Evolutionary conservation across 495 filamentous ascomycete species (phyloP), one percentile per base, ranked within the genome.

Genomic region (Sordaria brevicollis): DNA sequence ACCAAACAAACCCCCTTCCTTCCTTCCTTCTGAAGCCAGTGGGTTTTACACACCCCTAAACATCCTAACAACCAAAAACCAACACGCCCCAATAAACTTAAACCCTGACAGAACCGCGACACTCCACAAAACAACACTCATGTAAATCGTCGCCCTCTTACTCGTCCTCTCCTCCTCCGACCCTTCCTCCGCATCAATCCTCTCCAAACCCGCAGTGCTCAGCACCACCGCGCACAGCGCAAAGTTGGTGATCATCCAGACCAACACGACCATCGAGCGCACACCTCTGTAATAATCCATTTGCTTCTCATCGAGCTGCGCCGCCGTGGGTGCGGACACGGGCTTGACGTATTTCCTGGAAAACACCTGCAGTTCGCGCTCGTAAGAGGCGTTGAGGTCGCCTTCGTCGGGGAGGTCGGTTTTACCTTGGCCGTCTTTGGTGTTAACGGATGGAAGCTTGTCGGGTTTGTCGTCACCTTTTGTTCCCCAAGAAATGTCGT

Each of bases 231-330:
- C 95, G 4, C 85, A 86, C 5, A 99, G 89, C 10, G 89, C 93
- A 76, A 98, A 91, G 80, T 99, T 99, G 74, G 89, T 94, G 76
- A 97, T 93, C 82, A 99, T 95, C 96, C 96, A 99, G 69, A 90
- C 86, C 67, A 99, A 83, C 68, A 99, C 96, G 74, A 97, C 93
- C 15, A 92, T 86, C 68, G 91, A 93, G 65, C 96, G 87, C 77
- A 99, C 96, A 49, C 94, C 95, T 75, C 94, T 93, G 84, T 99
- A 99, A 78, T 98, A 99, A 79, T 98, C 95, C 82, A 97, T 93
- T 81, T 99, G 95, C 74, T 90, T 91, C 75, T 97, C 93, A 54
- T 83, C 80, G 66, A 83, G 78, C 67, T 86, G 83, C 5, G 90
- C 86, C 13, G 87, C 83, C 25, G 87, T 83, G 0, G 81, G 77